phyloP scores from a whole-genome alignment of 106 monocot genomes.

The Acorus gramineus region DNA sequence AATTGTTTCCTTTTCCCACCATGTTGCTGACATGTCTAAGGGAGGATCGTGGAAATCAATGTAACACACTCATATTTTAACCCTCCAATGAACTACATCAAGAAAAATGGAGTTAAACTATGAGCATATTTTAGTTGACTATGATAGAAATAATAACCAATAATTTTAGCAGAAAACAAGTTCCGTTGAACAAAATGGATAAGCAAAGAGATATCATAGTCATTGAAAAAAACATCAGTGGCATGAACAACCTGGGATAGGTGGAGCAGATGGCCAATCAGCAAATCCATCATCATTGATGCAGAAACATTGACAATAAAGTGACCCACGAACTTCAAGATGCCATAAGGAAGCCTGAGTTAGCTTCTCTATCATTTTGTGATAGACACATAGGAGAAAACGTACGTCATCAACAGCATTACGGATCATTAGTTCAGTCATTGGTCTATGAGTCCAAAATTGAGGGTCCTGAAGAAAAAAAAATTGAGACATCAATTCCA shows the following conservation, averaged over 20 bases:
- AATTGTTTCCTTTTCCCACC: too few species aligned
- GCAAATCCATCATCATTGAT: conserved; percentile 46
- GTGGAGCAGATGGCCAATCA: conserved; percentile 68
- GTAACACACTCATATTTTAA: too few species aligned
- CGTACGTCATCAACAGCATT: conserved; percentile 88
- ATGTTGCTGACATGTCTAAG: too few species aligned
- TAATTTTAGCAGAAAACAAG: too few species aligned
- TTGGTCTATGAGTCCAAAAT: conserved; percentile 76
- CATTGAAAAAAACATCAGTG: too few species aligned
- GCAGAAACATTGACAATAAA: conserved; percentile 90
- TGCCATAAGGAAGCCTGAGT: conserved; percentile 62
- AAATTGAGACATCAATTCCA: background rate
- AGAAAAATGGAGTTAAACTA: too few species aligned
- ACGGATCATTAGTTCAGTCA: conserved; percentile 84
- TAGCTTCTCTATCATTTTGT: conserved; percentile 81
- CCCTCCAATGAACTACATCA: too few species aligned
- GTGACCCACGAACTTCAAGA: conserved; percentile 58
- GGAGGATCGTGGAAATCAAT: too few species aligned
- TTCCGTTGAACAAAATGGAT: too few species aligned
- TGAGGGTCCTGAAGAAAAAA: conserved; percentile 57
- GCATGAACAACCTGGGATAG: conserved; percentile 41
- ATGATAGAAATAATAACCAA: too few species aligned
- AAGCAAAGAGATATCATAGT: too few species aligned
- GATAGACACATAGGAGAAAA: conserved; percentile 70
- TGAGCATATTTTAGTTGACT: too few species aligned